Percentiles rank a stretch among this genome's conserved stretches.
Evolutionary conservation across 352 stramenopile genomes (phyloP).

Genomic region (Phytophthora tentaculata): DNA sequence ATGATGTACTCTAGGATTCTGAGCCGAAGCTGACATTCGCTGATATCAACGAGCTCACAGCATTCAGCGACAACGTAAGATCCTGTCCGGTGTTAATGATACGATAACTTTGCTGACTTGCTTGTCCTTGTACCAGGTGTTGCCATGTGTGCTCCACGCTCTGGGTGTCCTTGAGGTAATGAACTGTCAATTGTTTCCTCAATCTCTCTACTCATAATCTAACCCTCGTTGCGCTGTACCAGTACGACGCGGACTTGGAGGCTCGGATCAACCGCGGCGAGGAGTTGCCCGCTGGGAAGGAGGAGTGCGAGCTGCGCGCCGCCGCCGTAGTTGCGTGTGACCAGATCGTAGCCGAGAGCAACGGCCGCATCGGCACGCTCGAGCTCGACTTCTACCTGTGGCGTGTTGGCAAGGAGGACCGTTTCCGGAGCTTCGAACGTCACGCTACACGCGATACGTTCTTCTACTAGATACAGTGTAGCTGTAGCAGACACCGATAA

Average conservation of each 20-base stretch:
- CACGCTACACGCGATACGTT: constrained; percentile 77
- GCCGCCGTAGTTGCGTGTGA: constrained; percentile 71
- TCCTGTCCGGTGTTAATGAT: not conserved
- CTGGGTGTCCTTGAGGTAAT: constrained; percentile 74
- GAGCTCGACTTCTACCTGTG: constrained; percentile 78
- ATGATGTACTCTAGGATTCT: constrained; percentile 37
- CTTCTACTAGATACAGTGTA: constrained; percentile 71
- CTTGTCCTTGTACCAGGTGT: constrained; percentile 40
- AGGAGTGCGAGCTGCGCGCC: constrained; percentile 75
- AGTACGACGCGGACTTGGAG: constrained; percentile 68
- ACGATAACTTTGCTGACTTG: constrained; percentile 1
- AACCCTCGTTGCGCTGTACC: constrained; percentile 5
- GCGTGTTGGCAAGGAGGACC: constrained; percentile 77
- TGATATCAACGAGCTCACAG: constrained; percentile 71
- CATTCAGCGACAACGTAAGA: constrained; percentile 71
- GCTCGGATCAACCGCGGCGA: constrained; percentile 53
- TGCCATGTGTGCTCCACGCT: constrained; percentile 78
- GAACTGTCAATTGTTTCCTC: constrained; percentile 3
- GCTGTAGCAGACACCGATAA: not conserved
- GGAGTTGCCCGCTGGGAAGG: constrained; percentile 47
- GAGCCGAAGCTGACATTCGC: constrained; percentile 57
- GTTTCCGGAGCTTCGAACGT: constrained; percentile 69
- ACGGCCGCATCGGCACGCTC: constrained; percentile 48
- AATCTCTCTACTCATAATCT: not conserved
- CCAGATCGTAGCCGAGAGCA: constrained; percentile 61